Evolutionary conservation across 2,329 filamentous ascomycete genomes (phyloP).

Genomic region (Furcasterigmium sp.): DNA sequence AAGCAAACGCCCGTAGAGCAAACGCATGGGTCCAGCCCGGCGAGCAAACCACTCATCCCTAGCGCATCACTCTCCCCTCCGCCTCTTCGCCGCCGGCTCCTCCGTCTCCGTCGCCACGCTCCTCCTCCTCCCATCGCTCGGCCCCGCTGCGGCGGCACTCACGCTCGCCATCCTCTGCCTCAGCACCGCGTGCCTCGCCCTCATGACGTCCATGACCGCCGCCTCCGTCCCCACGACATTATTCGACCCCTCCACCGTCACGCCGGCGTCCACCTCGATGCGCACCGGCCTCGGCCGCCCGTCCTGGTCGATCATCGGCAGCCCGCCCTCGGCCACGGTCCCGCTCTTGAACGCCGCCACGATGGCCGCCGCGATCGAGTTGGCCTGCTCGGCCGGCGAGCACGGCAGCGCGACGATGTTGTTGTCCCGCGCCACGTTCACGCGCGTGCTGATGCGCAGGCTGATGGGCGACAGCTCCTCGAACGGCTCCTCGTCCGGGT

Average conservation of each 20-base stretch:
- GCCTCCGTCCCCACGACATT: slow-evolving; percentile 36
- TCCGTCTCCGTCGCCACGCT: slow-evolving; percentile 1
- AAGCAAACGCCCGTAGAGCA: too few species aligned
- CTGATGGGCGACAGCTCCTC: slow-evolving; percentile 31
- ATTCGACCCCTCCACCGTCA: slow-evolving; percentile 35
- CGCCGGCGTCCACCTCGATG: slow-evolving; percentile 38
- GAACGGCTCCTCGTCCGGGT: background rate
- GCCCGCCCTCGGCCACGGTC: slow-evolving; percentile 29
- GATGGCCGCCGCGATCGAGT: slow-evolving; percentile 37
- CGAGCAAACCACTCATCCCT: too few species aligned
- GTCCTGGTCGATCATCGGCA: slow-evolving; percentile 41
- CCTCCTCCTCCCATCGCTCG: slow-evolving; percentile 11
- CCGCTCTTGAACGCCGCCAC: slow-evolving; percentile 37
- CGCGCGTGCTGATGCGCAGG: slow-evolving; percentile 41
- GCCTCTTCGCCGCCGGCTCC: slow-evolving; percentile 3
- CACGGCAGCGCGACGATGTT: slow-evolving; percentile 41
- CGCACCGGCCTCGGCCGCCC: slow-evolving; percentile 34
- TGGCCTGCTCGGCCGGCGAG: slow-evolving; percentile 32
- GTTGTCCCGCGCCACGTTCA: slow-evolving; percentile 39
- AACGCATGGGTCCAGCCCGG: too few species aligned
- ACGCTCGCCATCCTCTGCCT: slow-evolving; percentile 10
- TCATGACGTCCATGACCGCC: slow-evolving; percentile 21
- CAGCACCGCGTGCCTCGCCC: slow-evolving; percentile 16
- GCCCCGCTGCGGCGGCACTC: slow-evolving; percentile 8
- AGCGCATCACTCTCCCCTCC: slow-evolving; percentile 1